phyloP scores from a whole-genome alignment of 108 stramenopile species.

The Nitzschia palea region DNA sequence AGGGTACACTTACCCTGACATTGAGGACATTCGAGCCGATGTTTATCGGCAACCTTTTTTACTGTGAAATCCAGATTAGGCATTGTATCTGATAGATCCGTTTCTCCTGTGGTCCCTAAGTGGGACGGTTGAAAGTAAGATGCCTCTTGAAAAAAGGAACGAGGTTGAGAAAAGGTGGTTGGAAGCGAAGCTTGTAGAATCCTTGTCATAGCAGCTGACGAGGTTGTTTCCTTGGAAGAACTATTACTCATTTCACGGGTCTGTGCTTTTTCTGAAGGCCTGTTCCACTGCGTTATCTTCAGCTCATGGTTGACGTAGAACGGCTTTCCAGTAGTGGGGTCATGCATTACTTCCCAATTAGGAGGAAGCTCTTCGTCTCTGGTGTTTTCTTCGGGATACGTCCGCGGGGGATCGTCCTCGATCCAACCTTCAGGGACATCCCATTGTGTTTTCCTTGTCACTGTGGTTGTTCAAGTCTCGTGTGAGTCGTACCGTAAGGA shows the following conservation, averaged over 20 bases:
- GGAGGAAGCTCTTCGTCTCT: conserved; percentile 54
- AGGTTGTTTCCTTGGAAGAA: conserved; percentile 18
- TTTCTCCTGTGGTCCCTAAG: conserved; percentile 23
- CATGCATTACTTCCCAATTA: conserved; percentile 84
- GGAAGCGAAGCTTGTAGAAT: conserved; percentile 15
- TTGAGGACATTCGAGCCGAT: conserved; percentile 55
- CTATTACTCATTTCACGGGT: conserved; percentile 16
- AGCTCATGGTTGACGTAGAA: conserved; percentile 88
- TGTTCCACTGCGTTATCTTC: conserved; percentile 81
- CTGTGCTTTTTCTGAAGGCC: conserved; percentile 34
- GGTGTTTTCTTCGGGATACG: background rate
- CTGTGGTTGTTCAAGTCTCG: background rate
- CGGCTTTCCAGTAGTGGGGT: conserved; percentile 68
- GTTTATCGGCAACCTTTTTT: conserved; percentile 62
- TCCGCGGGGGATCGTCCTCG: conserved; percentile 29
- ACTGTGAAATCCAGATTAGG: conserved; percentile 62
- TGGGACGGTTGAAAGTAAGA: conserved; percentile 40
- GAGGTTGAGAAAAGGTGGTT: conserved; percentile 1
- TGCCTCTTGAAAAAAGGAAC: conserved; percentile 49
- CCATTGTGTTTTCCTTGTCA: conserved; percentile 82
- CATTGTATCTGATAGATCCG: conserved; percentile 54
- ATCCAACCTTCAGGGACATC: conserved; percentile 68
- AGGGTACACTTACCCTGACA: conserved; percentile 32
- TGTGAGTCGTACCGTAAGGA: background rate
- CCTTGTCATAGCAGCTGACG: conserved; percentile 31